These are phyloP conservation scores for Myochromella boudieri DNA, from an alignment of 768 basidiomycete species.

Conservation along the genomic window DNA sequence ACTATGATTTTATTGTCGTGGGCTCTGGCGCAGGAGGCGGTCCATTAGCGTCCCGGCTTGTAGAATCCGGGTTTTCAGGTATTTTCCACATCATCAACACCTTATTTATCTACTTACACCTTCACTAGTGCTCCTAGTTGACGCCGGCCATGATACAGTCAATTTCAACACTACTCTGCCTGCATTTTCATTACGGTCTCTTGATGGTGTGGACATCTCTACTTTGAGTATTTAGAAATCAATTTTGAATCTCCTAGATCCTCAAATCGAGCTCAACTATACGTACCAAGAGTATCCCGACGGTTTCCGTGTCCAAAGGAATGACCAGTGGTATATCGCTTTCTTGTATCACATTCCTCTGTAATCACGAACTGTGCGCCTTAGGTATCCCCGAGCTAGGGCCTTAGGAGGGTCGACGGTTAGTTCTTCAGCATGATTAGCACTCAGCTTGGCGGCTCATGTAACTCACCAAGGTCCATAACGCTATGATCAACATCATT, in stretches of 20 bases:
- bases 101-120: neutral
- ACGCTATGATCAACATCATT: conserved; percentile 30
- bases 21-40: conserved; percentile 29
- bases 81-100: neutral
- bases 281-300: conserved; percentile 27
- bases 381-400: conserved; percentile 30
- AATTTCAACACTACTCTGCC: conserved; percentile 29
- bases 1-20: conserved; percentile 28
- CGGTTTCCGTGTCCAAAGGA: conserved; percentile 22
- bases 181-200: conserved; percentile 22
- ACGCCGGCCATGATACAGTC: conserved; percentile 26
- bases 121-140: conserved; percentile 26
- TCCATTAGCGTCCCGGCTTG: conserved; percentile 25
- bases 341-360: no score
- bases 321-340: conserved; percentile 24
- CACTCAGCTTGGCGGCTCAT: no score
- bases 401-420: conserved; percentile 31
- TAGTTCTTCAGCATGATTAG: neutral
- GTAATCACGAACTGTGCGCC: no score
- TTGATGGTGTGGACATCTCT: conserved; percentile 19
- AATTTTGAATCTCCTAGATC: conserved; percentile 15
- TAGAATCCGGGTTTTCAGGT: conserved; percentile 25
- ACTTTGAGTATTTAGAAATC: no score
- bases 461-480: conserved; percentile 31
- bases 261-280: conserved; percentile 27